A percentile compares a stretch with the other conserved stretches of the same genome.
phyloP scores from a whole-genome alignment of 495 filamentous ascomycete genomes.

The Pyronema omphalodes region DNA sequence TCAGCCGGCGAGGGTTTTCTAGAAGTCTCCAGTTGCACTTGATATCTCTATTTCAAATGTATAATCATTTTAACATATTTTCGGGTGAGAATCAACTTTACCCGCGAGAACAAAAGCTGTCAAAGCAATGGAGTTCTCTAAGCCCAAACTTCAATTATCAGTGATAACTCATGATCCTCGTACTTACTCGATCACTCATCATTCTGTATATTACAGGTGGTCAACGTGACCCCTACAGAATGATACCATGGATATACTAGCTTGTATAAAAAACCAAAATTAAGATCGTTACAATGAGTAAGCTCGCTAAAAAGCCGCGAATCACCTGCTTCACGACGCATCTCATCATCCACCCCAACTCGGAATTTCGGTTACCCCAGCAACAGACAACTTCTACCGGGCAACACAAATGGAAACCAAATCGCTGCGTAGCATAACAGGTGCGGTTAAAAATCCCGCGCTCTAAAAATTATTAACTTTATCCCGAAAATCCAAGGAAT shows the following conservation, averaged over 20 bases:
- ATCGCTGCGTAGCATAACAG: conserved; percentile 47
- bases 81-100: conserved; percentile 36
- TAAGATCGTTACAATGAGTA: conserved; percentile 46
- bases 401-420: conserved; percentile 44
- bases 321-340: conserved; percentile 34
- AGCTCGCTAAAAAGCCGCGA: conserved; percentile 48
- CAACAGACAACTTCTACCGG: conserved; percentile 9
- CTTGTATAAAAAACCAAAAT: conserved; percentile 50
- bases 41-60: no score
- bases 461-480: conserved; percentile 24
- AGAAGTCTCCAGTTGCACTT: conserved; percentile 4
- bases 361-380: no score
- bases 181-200: not conserved
- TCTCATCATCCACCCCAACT: no score
- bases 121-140: conserved; percentile 44
- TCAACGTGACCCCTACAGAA: conserved; percentile 40
- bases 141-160: conserved; percentile 30
- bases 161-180: no score
- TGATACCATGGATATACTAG: conserved; percentile 44
- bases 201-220: conserved; percentile 35
- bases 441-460: conserved; percentile 41
- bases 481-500: not conserved
- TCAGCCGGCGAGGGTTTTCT: conserved; percentile 28
- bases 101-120: conserved; percentile 33
- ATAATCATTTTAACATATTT: not conserved